A percentile compares a stretch with the other conserved stretches of the same genome.
phyloP scores from a whole-genome alignment of 1,284 basidiomycete genomes.

The Rhizopogon hawkerae region DNA sequence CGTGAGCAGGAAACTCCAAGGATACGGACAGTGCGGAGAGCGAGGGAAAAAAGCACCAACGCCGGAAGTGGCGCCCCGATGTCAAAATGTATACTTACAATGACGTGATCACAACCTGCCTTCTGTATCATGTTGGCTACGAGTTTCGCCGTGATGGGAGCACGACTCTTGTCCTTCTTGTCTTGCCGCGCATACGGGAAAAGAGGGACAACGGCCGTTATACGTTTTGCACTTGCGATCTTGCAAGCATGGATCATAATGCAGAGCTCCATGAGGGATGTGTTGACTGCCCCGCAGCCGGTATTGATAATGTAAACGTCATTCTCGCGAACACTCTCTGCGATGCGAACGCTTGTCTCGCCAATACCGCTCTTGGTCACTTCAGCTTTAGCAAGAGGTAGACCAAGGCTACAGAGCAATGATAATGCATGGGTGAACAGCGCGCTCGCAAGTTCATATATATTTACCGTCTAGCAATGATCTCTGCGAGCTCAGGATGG shows the following conservation, averaged over 20 bases:
- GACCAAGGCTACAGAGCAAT: slow-evolving; percentile 56
- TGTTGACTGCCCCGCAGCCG: slow-evolving; percentile 80
- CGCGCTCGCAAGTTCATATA: slow-evolving; percentile 15
- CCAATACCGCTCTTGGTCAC: slow-evolving; percentile 87
- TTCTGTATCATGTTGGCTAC: slow-evolving; percentile 99
- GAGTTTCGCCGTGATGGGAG: slow-evolving; percentile 97
- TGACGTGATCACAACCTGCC: slow-evolving; percentile 97
- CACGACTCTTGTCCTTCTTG: slow-evolving; percentile 99
- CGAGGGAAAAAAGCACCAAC: background rate
- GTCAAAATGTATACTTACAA: slow-evolving; percentile 52
- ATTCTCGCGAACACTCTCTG: slow-evolving; percentile 94
- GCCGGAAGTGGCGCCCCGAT: background rate
- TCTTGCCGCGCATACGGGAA: slow-evolving; percentile 97
- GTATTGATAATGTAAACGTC: slow-evolving; percentile 99
- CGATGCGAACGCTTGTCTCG: slow-evolving; percentile 87
- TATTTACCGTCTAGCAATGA: slow-evolving; percentile 83
- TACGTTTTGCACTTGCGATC: slow-evolving; percentile 90
- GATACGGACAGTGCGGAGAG: background rate
- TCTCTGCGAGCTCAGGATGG: slow-evolving; percentile 91
- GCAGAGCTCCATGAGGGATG: slow-evolving; percentile 90
- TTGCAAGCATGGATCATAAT: slow-evolving; percentile 99
- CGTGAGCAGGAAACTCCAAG: slow-evolving; percentile 4
- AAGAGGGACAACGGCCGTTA: slow-evolving; percentile 92
- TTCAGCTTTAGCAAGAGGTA: slow-evolving; percentile 78
- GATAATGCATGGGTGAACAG: slow-evolving; percentile 15